Conservation (phyloP, 208 protist species). For the Angomonas ambiguus region DNA sequence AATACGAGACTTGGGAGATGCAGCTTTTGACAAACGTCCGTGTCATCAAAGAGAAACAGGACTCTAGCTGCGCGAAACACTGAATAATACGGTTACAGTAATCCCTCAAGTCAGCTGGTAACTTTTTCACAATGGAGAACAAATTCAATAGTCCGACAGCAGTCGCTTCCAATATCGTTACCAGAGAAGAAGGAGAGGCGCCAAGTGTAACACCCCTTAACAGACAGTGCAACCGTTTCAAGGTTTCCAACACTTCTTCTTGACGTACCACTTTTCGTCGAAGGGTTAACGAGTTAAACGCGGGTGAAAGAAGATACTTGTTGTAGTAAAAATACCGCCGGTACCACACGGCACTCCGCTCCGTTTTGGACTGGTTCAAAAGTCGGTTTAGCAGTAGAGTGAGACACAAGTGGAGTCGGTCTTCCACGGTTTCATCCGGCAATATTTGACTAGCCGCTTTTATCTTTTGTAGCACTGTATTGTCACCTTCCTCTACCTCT, state of each 20-base stretch:
- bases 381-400: constrained; percentile 42
- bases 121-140: constrained; percentile 13
- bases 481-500: neutral
- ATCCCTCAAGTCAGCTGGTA: neutral
- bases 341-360: constrained; percentile 20
- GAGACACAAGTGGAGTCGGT: constrained; percentile 61
- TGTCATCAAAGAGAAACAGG: neutral
- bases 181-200: constrained; percentile 23
- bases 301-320: constrained; percentile 58
- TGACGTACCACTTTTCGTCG: constrained; percentile 9
- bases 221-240: constrained; percentile 40
- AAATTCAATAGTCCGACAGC: constrained; percentile 46
- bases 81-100: neutral
- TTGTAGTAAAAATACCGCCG: constrained; percentile 53
- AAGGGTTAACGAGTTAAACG: constrained; percentile 62
- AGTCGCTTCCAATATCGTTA: constrained; percentile 40
- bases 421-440: constrained; percentile 64
- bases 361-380: constrained; percentile 18
- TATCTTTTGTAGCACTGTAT: neutral
- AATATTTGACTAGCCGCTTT: constrained; percentile 6
- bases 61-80: neutral
- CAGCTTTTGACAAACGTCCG: constrained; percentile 10
- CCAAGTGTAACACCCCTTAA: constrained; percentile 42
- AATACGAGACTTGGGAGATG: neutral
- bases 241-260: constrained; percentile 21